phyloP scores from a whole-genome alignment of 1,284 basidiomycete species.

The Cutaneotrichosporon sp. region DNA sequence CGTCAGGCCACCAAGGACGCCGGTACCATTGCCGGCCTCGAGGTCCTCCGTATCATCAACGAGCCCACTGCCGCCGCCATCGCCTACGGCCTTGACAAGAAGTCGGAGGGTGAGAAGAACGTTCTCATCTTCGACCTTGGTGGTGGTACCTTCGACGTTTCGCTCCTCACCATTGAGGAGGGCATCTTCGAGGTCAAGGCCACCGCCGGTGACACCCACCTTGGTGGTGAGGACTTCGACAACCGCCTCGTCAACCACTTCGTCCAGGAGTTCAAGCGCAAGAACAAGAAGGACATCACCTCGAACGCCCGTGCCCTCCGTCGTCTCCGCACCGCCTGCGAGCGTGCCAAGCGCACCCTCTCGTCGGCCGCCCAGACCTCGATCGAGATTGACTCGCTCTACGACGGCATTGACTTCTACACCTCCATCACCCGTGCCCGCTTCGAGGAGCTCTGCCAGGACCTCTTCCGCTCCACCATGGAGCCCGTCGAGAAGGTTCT shows the following conservation, averaged over 20 bases:
- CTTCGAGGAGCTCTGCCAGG: slow-evolving; percentile 98
- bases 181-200: slow-evolving; percentile 97
- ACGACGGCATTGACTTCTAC: slow-evolving; percentile 98
- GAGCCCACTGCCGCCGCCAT: slow-evolving; percentile 61
- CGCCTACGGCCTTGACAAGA: slow-evolving; percentile 66
- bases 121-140: slow-evolving; percentile 99
- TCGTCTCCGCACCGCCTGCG: slow-evolving; percentile 96
- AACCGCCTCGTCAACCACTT: slow-evolving; percentile 93
- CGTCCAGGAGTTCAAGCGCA: slow-evolving; percentile 95
- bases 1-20: slow-evolving; percentile 66
- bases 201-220: slow-evolving; percentile 97
- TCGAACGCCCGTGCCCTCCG: slow-evolving; percentile 92
- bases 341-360: slow-evolving; percentile 98
- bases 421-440: slow-evolving; percentile 97
- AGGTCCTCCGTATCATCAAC: slow-evolving; percentile 71
- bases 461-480: slow-evolving; percentile 94
- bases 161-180: slow-evolving; percentile 82
- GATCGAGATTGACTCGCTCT: slow-evolving; percentile 98
- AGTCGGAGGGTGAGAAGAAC: slow-evolving; percentile 88
- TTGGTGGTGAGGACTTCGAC: slow-evolving; percentile 99
- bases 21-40: slow-evolving; percentile 65
- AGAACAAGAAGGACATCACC: slow-evolving; percentile 90
- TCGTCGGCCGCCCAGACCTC: slow-evolving; percentile 96
- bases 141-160: slow-evolving; percentile 78
- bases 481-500: slow-evolving; percentile 99